Evolutionary conservation across 2,329 filamentous ascomycete species (phyloP).

Genomic region (Colletotrichum neosansevieriae): DNA sequence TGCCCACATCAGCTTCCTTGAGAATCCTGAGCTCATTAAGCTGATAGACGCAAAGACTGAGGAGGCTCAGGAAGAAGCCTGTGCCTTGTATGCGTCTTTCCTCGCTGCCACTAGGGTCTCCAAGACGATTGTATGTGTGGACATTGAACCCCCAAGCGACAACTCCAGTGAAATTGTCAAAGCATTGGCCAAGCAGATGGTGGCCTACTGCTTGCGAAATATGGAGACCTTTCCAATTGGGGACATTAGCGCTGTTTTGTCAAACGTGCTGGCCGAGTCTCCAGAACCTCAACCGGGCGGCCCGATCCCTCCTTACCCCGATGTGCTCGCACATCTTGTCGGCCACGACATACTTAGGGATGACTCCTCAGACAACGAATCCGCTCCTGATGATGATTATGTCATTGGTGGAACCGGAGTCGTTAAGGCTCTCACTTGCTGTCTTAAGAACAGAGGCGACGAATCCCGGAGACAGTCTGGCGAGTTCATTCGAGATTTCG

Average conservation of each 20-base stretch:
- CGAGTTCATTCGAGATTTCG: slow-evolving; percentile 65
- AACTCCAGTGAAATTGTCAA: slow-evolving; percentile 92
- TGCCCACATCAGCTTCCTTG: slow-evolving; percentile 87
- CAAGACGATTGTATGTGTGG: slow-evolving; percentile 85
- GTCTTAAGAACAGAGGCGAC: slow-evolving; percentile 82
- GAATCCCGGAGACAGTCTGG: slow-evolving; percentile 68
- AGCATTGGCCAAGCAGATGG: slow-evolving; percentile 91
- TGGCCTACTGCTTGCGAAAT: slow-evolving; percentile 93
- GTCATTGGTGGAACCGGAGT: slow-evolving; percentile 96
- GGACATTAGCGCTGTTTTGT: slow-evolving; percentile 61
- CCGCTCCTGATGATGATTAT: slow-evolving; percentile 90
- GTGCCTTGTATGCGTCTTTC: slow-evolving; percentile 90
- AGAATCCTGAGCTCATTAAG: slow-evolving; percentile 79
- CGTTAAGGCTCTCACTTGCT: slow-evolving; percentile 92
- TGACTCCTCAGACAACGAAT: slow-evolving; percentile 70
- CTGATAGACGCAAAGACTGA: slow-evolving; percentile 83
- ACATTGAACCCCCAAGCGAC: slow-evolving; percentile 86
- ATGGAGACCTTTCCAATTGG: slow-evolving; percentile 82
- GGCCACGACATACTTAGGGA: slow-evolving; percentile 72
- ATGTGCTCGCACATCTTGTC: slow-evolving; percentile 88
- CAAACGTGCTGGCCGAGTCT: slow-evolving; percentile 57
- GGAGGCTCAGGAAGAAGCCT: slow-evolving; percentile 89
- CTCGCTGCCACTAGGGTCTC: slow-evolving; percentile 90
- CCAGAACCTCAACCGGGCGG: slow-evolving; percentile 41
- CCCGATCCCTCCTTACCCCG: slow-evolving; percentile 70